Base-by-base conservation (phyloP, 148 eudicot genomes). In the Rhododendron griersonianum region DNA sequence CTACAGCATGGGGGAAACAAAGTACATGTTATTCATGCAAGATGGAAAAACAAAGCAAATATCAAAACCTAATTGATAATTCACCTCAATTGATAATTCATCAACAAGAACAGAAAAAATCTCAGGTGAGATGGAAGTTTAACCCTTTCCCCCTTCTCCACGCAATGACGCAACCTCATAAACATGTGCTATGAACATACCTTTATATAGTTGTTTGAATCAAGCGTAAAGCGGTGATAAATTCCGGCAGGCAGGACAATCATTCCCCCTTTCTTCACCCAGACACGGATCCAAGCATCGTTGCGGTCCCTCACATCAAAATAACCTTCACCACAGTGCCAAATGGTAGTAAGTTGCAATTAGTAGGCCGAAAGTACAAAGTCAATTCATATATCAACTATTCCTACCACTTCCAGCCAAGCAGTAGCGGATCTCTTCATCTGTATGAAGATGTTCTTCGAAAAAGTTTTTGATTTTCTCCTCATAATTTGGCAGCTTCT, bases 231-330 rank as follows among this genome's bases (percentile, higher is more conserved):
- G 21, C 99, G 98, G 87, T 98, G 99, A 87, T 98, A 98, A 73
- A 94, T 94, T 87, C 99, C 99, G 80, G 99, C 99, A 87, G 99
- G 99, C 69, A 98, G 90, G 45, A 95, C 96, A 87, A 98, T 98
- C 98, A 98, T 92, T 35, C 89, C 99, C 83, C 98, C 99, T 91
- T 98, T 86, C 77, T 61, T 86, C 79, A 98, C 91, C 95, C 98
- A 94, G 39, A 98, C 87, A 67, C 99, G 96, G 65, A 98, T 98
- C 99, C 99, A 98, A 77, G 92, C 87, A 57, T 98, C 99, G 90
- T 92, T 86, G 6, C 16, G 86, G 91, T 94, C 96, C 90, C 99
- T 93, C 88, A 95, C 99, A 90, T 98, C 99, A 92, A 98, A 98
- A 84, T 95, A 98, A 80, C 99, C 99, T 97, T 84, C 89, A 90